These are phyloP conservation scores for Pythium scleroteichum DNA, from an alignment of 352 stramenopile genomes.

Conservation along the genomic window DNA sequence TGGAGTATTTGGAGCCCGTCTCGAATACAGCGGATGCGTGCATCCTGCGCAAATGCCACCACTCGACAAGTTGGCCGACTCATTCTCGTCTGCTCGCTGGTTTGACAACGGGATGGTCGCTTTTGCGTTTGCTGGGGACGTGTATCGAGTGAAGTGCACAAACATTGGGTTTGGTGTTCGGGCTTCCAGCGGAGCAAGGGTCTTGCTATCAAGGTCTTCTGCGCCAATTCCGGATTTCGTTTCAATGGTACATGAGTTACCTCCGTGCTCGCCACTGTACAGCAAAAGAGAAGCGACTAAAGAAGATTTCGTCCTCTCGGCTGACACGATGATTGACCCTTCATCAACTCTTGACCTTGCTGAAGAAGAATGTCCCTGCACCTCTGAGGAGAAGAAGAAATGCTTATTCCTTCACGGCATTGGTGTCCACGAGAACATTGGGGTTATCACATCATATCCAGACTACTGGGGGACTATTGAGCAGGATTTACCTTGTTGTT, in stretches of 20 bases:
- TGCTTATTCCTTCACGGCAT: conserved; percentile 56
- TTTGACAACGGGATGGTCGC: neutral
- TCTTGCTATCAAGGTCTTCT: neutral
- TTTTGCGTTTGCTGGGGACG: neutral
- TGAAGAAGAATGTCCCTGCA: conserved; percentile 17
- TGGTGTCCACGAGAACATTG: conserved; percentile 29
- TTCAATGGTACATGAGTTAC: neutral
- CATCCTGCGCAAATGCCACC: conserved; percentile 8
- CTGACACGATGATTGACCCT: neutral
- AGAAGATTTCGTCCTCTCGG: no score
- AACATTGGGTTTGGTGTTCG: neutral
- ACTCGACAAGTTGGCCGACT: no score
- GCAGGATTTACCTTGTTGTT: conserved; percentile 29
- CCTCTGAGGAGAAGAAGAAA: conserved; percentile 26
- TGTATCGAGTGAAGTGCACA: conserved; percentile 6
- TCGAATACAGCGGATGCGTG: conserved; percentile 10
- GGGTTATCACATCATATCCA: conserved; percentile 26
- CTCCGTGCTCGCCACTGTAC: neutral
- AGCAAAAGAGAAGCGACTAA: neutral
- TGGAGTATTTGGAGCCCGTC: conserved; percentile 1
- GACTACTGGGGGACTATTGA: conserved; percentile 33
- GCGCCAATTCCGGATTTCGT: conserved; percentile 4
- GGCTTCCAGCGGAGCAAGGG: neutral
- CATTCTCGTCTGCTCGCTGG: neutral
- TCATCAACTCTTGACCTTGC: neutral